Conservation (phyloP, 139 green algal genomes). For the Closterium sp. region DNA sequence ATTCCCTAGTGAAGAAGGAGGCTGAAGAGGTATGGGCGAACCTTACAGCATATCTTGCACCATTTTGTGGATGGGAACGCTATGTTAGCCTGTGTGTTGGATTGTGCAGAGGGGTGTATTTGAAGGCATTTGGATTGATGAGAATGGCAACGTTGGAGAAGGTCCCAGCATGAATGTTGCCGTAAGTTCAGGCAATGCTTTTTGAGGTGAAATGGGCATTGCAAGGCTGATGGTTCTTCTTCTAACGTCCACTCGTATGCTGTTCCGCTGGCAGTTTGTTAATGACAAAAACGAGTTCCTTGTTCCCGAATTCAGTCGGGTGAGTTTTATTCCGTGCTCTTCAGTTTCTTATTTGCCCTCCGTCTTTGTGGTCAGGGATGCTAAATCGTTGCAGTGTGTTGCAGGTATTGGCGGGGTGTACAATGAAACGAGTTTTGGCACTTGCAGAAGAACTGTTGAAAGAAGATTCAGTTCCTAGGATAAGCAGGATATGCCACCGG, state of each 20-base stretch:
- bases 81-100: neutral
- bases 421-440: slow-evolving; percentile 18
- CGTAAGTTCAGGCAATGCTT: neutral
- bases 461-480: neutral
- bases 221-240: neutral
- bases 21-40: slow-evolving; percentile 13
- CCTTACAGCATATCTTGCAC: neutral
- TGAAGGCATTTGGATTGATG: slow-evolving; percentile 55
- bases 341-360: neutral
- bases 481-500: neutral
- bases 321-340: neutral
- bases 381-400: neutral
- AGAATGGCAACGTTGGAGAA: slow-evolving; percentile 37
- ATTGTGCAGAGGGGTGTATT: slow-evolving; percentile 24
- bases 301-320: slow-evolving; percentile 27
- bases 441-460: slow-evolving; percentile 24
- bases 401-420: slow-evolving; percentile 44
- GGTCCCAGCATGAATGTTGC: slow-evolving; percentile 51
- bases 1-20: slow-evolving; percentile 32
- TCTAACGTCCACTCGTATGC: neutral
- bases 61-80: neutral
- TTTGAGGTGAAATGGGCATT: neutral
- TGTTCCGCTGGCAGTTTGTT: slow-evolving; percentile 32
- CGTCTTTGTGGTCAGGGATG: neutral
- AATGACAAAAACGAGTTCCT: slow-evolving; percentile 26